A percentile compares a stretch with the other conserved stretches of the same genome.
These are phyloP conservation scores for Perkinsus chesapeaki DNA, from an alignment of 169 alveolate genomes.

Conservation along the genomic window DNA sequence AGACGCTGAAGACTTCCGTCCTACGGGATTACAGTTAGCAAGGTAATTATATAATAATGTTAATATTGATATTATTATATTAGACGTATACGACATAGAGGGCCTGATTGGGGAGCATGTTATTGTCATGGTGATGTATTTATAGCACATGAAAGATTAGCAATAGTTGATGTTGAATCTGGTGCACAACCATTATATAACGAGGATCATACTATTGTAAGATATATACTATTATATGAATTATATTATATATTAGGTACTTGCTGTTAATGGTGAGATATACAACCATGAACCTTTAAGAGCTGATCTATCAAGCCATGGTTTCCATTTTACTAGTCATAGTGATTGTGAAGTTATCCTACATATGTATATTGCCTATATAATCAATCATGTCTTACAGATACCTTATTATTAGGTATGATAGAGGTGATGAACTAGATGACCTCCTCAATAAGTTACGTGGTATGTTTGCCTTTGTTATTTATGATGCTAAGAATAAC, in stretches of 20 bases:
- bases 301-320: background rate
- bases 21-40: background rate
- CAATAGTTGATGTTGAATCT: constrained; percentile 43
- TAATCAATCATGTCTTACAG: too few species aligned
- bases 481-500: constrained; percentile 26
- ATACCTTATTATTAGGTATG: background rate
- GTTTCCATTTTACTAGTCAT: background rate
- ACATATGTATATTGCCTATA: constrained; percentile 1
- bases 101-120: constrained; percentile 57
- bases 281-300: constrained; percentile 38
- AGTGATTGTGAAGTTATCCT: constrained; percentile 28
- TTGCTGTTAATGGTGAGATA: constrained; percentile 46
- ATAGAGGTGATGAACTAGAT: background rate
- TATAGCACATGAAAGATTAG: constrained; percentile 48
- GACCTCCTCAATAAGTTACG: constrained; percentile 22
- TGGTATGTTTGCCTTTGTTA: constrained; percentile 38
- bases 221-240: background rate
- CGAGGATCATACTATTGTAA: constrained; percentile 15
- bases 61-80: too few species aligned
- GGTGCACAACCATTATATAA: constrained; percentile 47
- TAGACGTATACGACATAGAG: constrained; percentile 41
- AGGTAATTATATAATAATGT: too few species aligned
- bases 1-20: background rate
- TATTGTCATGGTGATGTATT: constrained; percentile 26
- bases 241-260: background rate